These are phyloP conservation scores for Ophiostoma triangulosporum DNA, from an alignment of 2,329 filamentous ascomycete species.

Conservation along the genomic window DNA sequence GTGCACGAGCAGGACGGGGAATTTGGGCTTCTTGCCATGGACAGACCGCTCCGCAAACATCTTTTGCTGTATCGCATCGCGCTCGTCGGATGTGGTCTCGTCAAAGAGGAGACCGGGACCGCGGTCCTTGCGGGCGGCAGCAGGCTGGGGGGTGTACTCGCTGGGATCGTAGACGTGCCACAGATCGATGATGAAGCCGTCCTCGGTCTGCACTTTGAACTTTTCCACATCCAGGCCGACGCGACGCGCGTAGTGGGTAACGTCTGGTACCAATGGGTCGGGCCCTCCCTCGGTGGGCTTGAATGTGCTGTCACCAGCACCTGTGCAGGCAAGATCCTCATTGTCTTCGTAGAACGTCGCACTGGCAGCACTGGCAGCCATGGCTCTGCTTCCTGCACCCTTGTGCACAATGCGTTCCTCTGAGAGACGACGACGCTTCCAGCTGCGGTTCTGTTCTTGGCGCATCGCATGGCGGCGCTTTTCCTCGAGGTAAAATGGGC, in stretches of 20 bases:
- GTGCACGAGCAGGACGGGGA: constrained; percentile 77
- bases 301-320: constrained; percentile 32
- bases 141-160: constrained; percentile 45
- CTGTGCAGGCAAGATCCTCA: constrained; percentile 21
- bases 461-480: constrained; percentile 41
- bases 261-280: constrained; percentile 66
- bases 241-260: constrained; percentile 72
- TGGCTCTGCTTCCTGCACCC: neutral
- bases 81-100: constrained; percentile 18
- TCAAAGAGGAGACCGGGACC: constrained; percentile 50
- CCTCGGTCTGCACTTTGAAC: constrained; percentile 79
- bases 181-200: constrained; percentile 78
- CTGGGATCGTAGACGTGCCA: constrained; percentile 83
- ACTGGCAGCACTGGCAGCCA: neutral
- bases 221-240: constrained; percentile 78
- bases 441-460: constrained; percentile 44
- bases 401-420: constrained; percentile 19
- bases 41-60: constrained; percentile 3
- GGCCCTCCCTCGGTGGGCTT: constrained; percentile 65
- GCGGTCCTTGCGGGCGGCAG: constrained; percentile 36
- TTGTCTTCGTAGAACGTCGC: constrained; percentile 22
- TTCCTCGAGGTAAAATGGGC: constrained; percentile 67
- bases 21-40: constrained; percentile 35
- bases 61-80: constrained; percentile 3
- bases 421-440: constrained; percentile 35